A percentile compares a stretch with the other conserved stretches of the same genome.
These are phyloP conservation scores for Penicillium ucsense DNA, from an alignment of 495 filamentous ascomycete species.

Conservation along the genomic window DNA sequence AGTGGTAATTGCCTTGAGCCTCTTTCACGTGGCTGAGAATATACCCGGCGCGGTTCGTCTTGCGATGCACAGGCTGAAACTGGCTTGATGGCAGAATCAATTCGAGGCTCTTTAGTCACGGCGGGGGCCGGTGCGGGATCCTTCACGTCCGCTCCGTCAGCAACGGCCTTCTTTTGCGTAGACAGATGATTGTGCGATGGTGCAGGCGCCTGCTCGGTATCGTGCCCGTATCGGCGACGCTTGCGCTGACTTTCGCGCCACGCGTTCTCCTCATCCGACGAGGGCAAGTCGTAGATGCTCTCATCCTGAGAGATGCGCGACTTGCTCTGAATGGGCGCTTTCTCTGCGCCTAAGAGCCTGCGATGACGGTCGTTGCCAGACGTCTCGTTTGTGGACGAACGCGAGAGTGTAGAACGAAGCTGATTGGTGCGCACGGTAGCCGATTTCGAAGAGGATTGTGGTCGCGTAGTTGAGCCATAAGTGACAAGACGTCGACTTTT, in stretches of 20 bases:
- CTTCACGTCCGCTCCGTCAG: neutral
- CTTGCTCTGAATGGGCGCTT: neutral
- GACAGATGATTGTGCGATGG: neutral
- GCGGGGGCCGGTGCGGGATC: too few species aligned
- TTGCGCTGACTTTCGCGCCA: slow-evolving; percentile 4
- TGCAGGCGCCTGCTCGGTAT: neutral
- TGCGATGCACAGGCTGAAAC: too few species aligned
- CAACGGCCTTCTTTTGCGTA: neutral
- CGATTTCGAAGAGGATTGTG: slow-evolving; percentile 6
- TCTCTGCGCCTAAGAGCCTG: neutral
- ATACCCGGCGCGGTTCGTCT: too few species aligned
- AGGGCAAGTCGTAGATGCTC: slow-evolving; percentile 28
- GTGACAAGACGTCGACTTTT: slow-evolving; percentile 36
- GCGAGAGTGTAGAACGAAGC: neutral
- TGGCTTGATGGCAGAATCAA: too few species aligned
- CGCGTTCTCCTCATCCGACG: slow-evolving; percentile 26
- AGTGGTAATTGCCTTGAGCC: too few species aligned
- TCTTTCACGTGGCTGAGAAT: too few species aligned
- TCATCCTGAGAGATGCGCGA: neutral
- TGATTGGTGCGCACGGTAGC: neutral
- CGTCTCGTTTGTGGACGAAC: neutral
- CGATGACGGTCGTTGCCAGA: slow-evolving; percentile 1
- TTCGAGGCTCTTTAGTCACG: too few species aligned
- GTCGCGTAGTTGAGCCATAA: slow-evolving; percentile 35
- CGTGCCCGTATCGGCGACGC: slow-evolving; percentile 6